Evolutionary conservation across 495 filamentous ascomycete genomes (phyloP).

Genomic region (Trichoderma parareesei): DNA sequence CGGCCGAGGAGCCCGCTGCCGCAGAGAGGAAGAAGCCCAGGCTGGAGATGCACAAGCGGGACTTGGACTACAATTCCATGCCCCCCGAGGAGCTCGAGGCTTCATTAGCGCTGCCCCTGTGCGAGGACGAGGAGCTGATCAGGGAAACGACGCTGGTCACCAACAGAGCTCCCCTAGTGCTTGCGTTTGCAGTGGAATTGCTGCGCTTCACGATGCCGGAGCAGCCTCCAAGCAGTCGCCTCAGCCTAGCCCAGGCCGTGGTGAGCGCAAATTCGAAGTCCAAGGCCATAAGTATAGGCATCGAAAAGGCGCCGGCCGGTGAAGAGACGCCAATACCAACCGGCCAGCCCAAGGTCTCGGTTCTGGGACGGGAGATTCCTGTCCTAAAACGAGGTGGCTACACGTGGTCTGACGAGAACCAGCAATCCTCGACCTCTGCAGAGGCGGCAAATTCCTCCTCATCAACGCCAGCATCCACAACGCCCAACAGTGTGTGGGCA

Average conservation of each 20-base stretch:
- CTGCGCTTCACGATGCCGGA: conserved; percentile 73
- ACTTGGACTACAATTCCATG: conserved; percentile 27
- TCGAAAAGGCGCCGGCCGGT: conserved; percentile 56
- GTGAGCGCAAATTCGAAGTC: conserved; percentile 68
- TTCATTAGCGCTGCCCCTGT: conserved; percentile 54
- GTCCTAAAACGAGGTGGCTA: conserved; percentile 74
- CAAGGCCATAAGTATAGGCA: conserved; percentile 65
- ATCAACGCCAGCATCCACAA: conserved; percentile 12
- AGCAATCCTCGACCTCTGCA: conserved; percentile 11
- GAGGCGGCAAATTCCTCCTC: conserved; percentile 13
- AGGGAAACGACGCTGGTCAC: conserved; percentile 52
- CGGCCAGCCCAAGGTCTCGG: conserved; percentile 60
- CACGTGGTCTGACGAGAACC: conserved; percentile 40
- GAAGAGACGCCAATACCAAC: conserved; percentile 49
- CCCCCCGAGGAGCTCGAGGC: conserved; percentile 58
- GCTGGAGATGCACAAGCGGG: conserved; percentile 27
- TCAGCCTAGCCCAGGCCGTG: conserved; percentile 72
- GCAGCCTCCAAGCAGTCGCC: conserved; percentile 70
- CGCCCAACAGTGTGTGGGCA: conserved; percentile 12
- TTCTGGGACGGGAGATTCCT: conserved; percentile 63
- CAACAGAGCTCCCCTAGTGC: conserved; percentile 71
- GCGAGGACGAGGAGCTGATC: conserved; percentile 51
- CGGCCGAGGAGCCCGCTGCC: conserved; percentile 16
- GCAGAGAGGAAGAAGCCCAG: conserved; percentile 27
- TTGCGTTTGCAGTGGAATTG: conserved; percentile 69